phyloP scores from a whole-genome alignment of 306 rosid species.

The Quercus wislizeni region DNA sequence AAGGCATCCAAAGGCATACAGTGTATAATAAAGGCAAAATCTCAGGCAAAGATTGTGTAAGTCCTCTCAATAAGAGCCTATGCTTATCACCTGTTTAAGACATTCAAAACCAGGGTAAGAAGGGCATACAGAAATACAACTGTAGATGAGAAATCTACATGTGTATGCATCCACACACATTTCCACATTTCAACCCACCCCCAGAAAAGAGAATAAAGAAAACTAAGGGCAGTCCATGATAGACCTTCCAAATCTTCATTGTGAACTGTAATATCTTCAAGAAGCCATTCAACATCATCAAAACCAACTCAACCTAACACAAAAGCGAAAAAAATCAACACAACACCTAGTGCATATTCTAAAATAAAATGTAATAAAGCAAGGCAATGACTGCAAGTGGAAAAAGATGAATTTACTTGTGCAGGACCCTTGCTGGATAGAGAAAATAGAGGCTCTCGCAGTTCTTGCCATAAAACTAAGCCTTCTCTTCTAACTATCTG shows the following conservation, averaged over 20 bases:
- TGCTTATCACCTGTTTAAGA: slow-evolving; percentile 70
- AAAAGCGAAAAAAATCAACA: slow-evolving; percentile 4
- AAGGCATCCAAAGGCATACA: slow-evolving; percentile 32
- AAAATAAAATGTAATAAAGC: slow-evolving; percentile 13
- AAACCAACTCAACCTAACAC: slow-evolving; percentile 89
- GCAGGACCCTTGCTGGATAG: slow-evolving; percentile 84
- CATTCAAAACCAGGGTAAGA: slow-evolving; percentile 29
- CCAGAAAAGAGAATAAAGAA: neutral
- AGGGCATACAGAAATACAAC: slow-evolving; percentile 19
- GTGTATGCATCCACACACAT: neutral
- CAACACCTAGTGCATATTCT: slow-evolving; percentile 7
- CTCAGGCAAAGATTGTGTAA: slow-evolving; percentile 82
- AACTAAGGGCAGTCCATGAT: slow-evolving; percentile 13
- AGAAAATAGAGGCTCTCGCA: slow-evolving; percentile 66
- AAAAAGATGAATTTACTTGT: slow-evolving; percentile 52
- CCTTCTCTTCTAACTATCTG: slow-evolving; percentile 95
- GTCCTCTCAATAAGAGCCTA: slow-evolving; percentile 83
- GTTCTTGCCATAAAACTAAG: slow-evolving; percentile 70
- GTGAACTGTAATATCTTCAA: slow-evolving; percentile 95
- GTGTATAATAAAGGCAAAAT: slow-evolving; percentile 78
- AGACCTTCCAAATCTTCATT: slow-evolving; percentile 98
- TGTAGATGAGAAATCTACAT: slow-evolving; percentile 13
- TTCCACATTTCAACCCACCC: neutral
- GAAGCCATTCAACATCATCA: slow-evolving; percentile 98
- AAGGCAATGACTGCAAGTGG: slow-evolving; percentile 7